Evolutionary conservation across 23 red algal genomes (phyloP).

Genomic region (Gracilaria caudata): DNA sequence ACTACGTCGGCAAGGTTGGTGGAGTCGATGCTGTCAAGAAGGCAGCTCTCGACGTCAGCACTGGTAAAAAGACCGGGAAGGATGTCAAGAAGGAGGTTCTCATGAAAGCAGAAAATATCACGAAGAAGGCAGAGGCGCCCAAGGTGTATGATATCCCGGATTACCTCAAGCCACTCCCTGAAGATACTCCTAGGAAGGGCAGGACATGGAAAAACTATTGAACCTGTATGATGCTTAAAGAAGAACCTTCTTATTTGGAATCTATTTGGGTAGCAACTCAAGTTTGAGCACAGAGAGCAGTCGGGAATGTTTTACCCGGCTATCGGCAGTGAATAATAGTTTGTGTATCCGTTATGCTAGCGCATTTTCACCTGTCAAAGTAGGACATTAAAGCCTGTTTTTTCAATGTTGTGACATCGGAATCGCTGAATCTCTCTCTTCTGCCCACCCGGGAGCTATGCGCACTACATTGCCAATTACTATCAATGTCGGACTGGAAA

Average conservation of each 20-base stretch:
- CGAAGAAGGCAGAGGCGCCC: background rate
- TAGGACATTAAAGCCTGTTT: background rate
- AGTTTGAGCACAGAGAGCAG: background rate
- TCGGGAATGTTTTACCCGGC: background rate
- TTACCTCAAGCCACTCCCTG: conserved; percentile 79
- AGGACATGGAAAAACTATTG: conserved; percentile 82
- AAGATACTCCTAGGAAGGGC: conserved; percentile 73
- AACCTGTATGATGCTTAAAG: background rate
- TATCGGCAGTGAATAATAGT: conserved; percentile 7
- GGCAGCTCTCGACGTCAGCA: conserved; percentile 48
- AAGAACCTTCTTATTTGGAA: background rate
- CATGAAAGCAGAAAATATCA: conserved; percentile 3
- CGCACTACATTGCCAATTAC: conserved; percentile 74
- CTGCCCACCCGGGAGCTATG: conserved; percentile 52
- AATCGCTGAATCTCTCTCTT: background rate
- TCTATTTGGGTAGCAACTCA: background rate
- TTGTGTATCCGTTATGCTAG: conserved; percentile 3
- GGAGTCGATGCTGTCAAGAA: conserved; percentile 63
- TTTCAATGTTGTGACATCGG: background rate
- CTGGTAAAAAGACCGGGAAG: conserved; percentile 44
- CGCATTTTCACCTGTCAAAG: background rate
- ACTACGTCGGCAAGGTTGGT: conserved; percentile 64
- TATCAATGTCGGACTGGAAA: conserved; percentile 68
- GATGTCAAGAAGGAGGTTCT: conserved; percentile 52
- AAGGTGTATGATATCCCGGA: conserved; percentile 56